Conservation (phyloP, 305 asterid species). For the Fraxinus greggii region DNA sequence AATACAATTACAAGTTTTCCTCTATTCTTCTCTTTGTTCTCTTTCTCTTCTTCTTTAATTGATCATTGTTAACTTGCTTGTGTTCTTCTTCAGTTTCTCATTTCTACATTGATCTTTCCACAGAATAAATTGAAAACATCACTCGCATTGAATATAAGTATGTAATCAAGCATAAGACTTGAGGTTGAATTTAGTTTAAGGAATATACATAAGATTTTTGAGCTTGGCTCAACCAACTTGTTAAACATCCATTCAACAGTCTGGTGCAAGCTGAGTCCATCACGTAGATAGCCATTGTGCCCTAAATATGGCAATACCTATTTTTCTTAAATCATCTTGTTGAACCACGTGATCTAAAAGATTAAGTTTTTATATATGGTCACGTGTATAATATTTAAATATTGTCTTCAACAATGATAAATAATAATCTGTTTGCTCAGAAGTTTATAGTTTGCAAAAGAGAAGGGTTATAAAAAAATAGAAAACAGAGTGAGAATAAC, state of each 20-base stretch:
- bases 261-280: background rate
- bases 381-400: no score
- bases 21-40: background rate
- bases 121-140: constrained; percentile 1
- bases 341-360: background rate
- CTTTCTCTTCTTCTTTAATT: background rate
- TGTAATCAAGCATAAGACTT: background rate
- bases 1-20: background rate
- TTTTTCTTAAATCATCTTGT: background rate
- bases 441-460: background rate
- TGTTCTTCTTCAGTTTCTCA: background rate
- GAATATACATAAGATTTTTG: background rate
- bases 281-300: background rate
- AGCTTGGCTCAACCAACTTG: background rate
- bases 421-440: background rate
- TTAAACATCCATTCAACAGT: constrained; percentile 11
- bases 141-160: background rate
- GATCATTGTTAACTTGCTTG: background rate
- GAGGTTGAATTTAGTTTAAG: background rate
- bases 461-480: background rate
- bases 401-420: background rate
- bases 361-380: background rate
- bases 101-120: background rate
- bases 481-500: constrained; percentile 24
- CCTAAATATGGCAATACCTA: background rate